phyloP scores from a whole-genome alignment of 257 asterid genomes.

The Asclepias syriaca region DNA sequence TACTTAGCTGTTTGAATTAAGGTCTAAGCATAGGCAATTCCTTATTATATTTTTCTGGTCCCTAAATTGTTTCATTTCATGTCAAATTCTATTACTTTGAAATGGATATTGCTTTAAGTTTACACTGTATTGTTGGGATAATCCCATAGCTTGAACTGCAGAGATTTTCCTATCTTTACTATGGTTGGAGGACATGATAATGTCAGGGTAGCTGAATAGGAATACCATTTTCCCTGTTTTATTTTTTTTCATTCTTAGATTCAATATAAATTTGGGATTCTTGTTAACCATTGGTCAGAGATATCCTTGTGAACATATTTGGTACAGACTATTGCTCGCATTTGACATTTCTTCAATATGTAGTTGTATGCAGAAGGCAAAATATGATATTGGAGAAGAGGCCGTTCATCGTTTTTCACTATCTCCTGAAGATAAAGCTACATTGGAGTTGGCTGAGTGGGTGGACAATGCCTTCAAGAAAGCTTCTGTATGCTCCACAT shows the following conservation, averaged over 20 bases:
- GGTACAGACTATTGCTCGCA: conserved; percentile 7
- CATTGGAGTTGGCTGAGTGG: conserved; percentile 86
- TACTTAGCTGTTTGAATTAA: not conserved
- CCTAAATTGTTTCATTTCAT: not conserved
- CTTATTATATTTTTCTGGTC: not conserved
- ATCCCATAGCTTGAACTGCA: not conserved
- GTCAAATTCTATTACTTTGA: not conserved
- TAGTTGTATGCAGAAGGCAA: conserved; percentile 98
- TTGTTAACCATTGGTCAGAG: not conserved
- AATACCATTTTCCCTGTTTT: not conserved
- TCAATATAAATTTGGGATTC: not conserved
- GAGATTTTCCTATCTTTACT: not conserved
- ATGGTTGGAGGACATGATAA: not conserved
- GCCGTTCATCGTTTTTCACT: conserved; percentile 91
- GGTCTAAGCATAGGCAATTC: not conserved
- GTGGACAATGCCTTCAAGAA: conserved; percentile 79
- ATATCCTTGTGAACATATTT: not conserved
- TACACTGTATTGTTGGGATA: not conserved
- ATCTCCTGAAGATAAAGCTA: conserved; percentile 97
- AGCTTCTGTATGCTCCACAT: conserved; percentile 68
- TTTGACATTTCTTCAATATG: conserved; percentile 27
- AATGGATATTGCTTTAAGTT: not conserved
- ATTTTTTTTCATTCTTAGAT: not conserved
- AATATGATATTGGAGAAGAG: conserved; percentile 94
- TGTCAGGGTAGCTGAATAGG: not conserved